Evolutionary conservation across 257 asterid species (phyloP).

Genomic region (Rhazya stricta): DNA sequence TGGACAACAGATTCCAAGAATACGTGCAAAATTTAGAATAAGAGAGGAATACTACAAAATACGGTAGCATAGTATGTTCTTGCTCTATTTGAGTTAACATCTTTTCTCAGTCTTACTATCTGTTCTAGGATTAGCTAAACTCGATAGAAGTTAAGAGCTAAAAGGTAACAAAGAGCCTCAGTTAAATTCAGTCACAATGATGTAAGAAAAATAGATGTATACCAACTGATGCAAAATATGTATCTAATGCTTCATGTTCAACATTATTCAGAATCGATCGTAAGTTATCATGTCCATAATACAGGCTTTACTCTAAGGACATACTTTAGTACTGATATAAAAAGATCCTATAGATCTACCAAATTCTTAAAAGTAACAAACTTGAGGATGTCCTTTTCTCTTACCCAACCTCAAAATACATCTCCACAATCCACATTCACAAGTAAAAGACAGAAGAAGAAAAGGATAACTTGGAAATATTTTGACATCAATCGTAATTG

Average conservation of each 20-base stretch:
- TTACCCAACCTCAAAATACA: background rate
- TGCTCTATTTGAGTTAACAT: background rate
- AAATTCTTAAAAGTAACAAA: background rate
- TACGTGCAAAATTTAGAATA: background rate
- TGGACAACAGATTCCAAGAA: background rate
- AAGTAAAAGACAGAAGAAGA: background rate
- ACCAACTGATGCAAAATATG: background rate
- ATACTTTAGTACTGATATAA: background rate
- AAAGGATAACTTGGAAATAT: background rate
- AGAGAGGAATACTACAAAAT: background rate
- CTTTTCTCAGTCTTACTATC: background rate
- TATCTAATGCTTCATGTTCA: background rate
- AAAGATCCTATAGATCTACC: background rate
- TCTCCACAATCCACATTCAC: background rate
- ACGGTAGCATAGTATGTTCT: background rate
- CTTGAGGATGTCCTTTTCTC: background rate
- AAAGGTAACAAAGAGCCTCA: background rate
- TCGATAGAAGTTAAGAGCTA: no score
- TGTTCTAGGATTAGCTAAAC: background rate
- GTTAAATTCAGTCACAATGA: background rate
- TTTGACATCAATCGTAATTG: background rate
- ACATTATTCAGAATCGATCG: background rate
- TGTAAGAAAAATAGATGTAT: background rate
- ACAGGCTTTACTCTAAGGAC: background rate
- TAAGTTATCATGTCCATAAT: background rate